phyloP scores from a whole-genome alignment of 164 flowering plant genomes.

The Protea cynaroides region DNA sequence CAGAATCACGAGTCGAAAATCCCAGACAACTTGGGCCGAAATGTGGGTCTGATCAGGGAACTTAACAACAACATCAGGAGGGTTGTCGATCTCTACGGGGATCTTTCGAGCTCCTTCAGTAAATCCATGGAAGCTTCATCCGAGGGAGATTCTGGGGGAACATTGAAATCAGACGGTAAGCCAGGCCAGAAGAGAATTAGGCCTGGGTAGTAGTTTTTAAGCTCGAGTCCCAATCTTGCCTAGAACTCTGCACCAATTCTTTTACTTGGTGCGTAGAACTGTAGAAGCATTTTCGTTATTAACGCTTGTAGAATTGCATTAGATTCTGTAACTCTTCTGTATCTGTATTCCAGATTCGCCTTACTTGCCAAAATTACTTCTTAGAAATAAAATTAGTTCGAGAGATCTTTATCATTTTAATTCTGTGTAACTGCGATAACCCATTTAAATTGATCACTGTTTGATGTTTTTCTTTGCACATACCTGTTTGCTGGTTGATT shows the following conservation, averaged over 20 bases:
- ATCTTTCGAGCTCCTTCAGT: slow-evolving; percentile 59
- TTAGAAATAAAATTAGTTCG: slow-evolving; percentile 16
- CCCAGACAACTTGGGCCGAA: slow-evolving; percentile 63
- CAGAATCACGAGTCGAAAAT: slow-evolving; percentile 78
- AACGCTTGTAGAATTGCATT: background rate
- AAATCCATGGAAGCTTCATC: slow-evolving; percentile 62
- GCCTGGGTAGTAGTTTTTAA: slow-evolving; percentile 31
- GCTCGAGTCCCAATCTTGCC: background rate
- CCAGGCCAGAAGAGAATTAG: slow-evolving; percentile 64
- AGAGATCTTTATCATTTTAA: slow-evolving; percentile 17
- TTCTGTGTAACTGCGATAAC: slow-evolving; percentile 5
- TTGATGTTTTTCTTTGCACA: too few species aligned
- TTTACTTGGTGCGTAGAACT: background rate
- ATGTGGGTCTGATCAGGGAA: slow-evolving; percentile 76
- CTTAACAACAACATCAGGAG: slow-evolving; percentile 77
- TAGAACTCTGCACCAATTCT: slow-evolving; percentile 2
- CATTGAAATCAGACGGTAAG: slow-evolving; percentile 52
- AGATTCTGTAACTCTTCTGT: slow-evolving; percentile 11
- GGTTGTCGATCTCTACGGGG: slow-evolving; percentile 77
- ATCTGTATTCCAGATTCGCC: slow-evolving; percentile 5
- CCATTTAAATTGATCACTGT: slow-evolving; percentile 14
- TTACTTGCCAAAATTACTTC: background rate
- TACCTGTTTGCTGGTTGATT: too few species aligned
- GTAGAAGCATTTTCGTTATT: background rate
- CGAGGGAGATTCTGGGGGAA: slow-evolving; percentile 60